Evolutionary conservation across 176 grass and related monocot species (phyloP).

Genomic region (Phoenix roebelenii): DNA sequence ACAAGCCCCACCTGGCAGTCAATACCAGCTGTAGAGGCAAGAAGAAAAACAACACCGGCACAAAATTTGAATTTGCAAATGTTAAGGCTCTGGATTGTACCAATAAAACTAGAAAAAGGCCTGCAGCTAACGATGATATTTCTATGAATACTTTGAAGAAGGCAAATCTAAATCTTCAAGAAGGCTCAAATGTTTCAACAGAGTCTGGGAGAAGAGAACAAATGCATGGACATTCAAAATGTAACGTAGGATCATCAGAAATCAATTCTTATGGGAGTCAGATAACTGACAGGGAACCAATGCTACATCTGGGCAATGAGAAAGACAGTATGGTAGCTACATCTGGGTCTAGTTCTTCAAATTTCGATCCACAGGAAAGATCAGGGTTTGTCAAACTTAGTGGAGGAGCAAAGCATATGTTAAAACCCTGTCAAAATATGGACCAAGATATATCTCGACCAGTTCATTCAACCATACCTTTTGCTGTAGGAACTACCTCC

Average conservation of each 20-base stretch:
- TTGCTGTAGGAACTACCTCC: constrained; percentile 11
- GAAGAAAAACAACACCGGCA: constrained; percentile 1
- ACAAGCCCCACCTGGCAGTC: constrained; percentile 4
- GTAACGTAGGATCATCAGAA: too few species aligned
- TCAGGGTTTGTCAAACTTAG: constrained; percentile 38
- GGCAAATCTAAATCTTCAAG: too few species aligned
- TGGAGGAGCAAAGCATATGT: constrained; percentile 37
- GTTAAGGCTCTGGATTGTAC: too few species aligned
- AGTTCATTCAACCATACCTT: constrained; percentile 30
- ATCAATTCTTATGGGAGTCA: too few species aligned
- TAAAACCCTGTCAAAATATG: constrained; percentile 34
- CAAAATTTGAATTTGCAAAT: constrained; percentile 1
- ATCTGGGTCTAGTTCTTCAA: constrained; percentile 17
- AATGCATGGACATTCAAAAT: too few species aligned
- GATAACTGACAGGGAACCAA: too few species aligned
- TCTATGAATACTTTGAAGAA: too few species aligned
- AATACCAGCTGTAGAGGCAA: constrained; percentile 13
- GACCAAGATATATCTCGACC: constrained; percentile 20
- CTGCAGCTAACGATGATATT: too few species aligned
- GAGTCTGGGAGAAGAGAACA: too few species aligned
- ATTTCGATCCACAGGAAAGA: constrained; percentile 11
- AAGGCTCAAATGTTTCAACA: too few species aligned
- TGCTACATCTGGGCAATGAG: constrained; percentile 4
- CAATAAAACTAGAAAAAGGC: too few species aligned
- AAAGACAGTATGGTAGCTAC: constrained; percentile 8